Evolutionary conservation across 202 grass and related monocot species (phyloP).

Genomic region (Zoysia matrella): DNA sequence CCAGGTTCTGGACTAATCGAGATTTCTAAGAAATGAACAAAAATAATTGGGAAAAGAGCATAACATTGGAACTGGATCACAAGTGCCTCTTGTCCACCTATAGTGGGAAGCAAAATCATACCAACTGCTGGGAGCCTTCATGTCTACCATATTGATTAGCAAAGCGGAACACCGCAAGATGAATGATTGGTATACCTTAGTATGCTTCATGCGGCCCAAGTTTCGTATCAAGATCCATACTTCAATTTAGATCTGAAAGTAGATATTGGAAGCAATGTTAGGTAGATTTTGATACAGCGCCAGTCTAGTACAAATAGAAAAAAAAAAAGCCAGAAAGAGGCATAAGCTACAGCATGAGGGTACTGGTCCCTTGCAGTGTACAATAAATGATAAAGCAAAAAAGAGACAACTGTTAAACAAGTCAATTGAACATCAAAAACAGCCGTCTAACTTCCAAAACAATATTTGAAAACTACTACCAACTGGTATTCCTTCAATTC

Average conservation of each 20-base stretch:
- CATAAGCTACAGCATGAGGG: conserved; percentile 29
- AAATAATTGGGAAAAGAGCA: conserved; percentile 19
- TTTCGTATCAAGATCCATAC: conserved; percentile 35
- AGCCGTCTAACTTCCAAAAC: background rate
- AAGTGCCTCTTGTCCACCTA: conserved; percentile 37
- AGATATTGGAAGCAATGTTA: conserved; percentile 32
- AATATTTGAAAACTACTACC: conserved; percentile 8
- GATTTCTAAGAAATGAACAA: conserved; percentile 13
- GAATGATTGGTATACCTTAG: conserved; percentile 49
- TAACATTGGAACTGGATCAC: conserved; percentile 19
- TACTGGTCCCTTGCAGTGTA: background rate
- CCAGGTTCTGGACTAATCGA: conserved; percentile 18
- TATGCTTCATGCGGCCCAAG: conserved; percentile 38
- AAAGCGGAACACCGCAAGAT: conserved; percentile 37
- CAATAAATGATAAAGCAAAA: conserved; percentile 8
- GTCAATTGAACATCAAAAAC: background rate
- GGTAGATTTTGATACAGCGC: conserved; percentile 15
- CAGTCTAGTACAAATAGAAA: background rate
- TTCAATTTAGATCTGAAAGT: conserved; percentile 49
- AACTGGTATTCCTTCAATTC: conserved; percentile 16
- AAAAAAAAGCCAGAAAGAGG: background rate
- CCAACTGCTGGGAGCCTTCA: conserved; percentile 28
- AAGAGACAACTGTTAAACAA: conserved; percentile 1
- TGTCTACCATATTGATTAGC: conserved; percentile 39
- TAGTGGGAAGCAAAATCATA: conserved; percentile 62